A percentile compares a stretch with the other conserved stretches of the same genome.
These are phyloP conservation scores for Delonix regia DNA, from an alignment of 306 rosid species.

Conservation along the genomic window DNA sequence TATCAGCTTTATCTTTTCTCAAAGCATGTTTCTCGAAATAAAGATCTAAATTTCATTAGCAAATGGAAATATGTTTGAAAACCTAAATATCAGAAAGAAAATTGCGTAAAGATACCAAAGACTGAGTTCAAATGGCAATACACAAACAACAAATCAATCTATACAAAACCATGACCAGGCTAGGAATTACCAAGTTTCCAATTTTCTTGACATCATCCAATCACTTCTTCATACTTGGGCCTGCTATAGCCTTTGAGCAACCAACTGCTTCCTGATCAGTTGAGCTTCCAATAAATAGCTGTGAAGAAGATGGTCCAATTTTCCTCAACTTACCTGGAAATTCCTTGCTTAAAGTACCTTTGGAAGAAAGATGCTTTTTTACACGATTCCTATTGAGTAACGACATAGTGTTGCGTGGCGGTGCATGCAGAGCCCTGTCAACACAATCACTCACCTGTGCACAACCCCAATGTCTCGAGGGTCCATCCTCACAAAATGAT, in stretches of 20 bases:
- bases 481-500: constrained; percentile 61
- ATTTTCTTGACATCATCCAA: constrained; percentile 32
- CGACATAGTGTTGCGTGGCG: constrained; percentile 60
- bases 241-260: constrained; percentile 58
- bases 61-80: constrained; percentile 1
- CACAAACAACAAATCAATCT: constrained; percentile 39
- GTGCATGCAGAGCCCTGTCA: constrained; percentile 71
- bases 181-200: constrained; percentile 33
- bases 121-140: constrained; percentile 15
- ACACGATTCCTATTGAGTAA: constrained; percentile 66
- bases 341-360: constrained; percentile 63
- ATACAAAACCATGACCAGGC: constrained; percentile 36
- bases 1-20: constrained; percentile 33
- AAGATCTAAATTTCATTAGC: background rate
- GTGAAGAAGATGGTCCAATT: constrained; percentile 54
- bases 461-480: constrained; percentile 76
- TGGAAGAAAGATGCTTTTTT: constrained; percentile 66
- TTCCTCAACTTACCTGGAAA: constrained; percentile 69
- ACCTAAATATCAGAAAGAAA: constrained; percentile 12
- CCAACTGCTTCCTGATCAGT: constrained; percentile 57
- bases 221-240: constrained; percentile 53
- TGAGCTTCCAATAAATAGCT: constrained; percentile 51
- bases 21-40: constrained; percentile 1
- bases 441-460: constrained; percentile 73
- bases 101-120: constrained; percentile 18